phyloP scores from a whole-genome alignment of 805 yeast species.

The Lipomyces chichibuensis region DNA sequence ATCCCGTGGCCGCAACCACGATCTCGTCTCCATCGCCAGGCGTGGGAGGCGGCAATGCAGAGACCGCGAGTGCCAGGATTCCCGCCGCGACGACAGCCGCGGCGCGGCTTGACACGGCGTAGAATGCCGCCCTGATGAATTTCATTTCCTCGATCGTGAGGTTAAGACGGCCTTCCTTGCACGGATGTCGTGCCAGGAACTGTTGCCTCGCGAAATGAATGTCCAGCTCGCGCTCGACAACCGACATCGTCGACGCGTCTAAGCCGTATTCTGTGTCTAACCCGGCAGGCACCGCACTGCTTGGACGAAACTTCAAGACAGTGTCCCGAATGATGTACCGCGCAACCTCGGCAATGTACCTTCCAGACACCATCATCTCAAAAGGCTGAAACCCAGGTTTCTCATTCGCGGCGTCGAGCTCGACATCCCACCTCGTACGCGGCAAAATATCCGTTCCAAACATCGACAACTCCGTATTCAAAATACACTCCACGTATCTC shows the following conservation, averaged over 20 bases:
- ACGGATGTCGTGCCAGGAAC: constrained; percentile 33
- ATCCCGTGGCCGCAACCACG: constrained; percentile 42
- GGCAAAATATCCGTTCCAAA: constrained; percentile 68
- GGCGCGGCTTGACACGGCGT: constrained; percentile 42
- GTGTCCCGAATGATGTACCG: constrained; percentile 73
- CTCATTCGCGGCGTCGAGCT: constrained; percentile 61
- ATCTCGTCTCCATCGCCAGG: constrained; percentile 28
- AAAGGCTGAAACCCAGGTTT: constrained; percentile 84
- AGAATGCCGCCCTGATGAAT: constrained; percentile 37
- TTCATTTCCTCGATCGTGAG: constrained; percentile 36
- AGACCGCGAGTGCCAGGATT: constrained; percentile 31
- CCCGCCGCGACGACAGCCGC: constrained; percentile 43
- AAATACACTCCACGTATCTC: constrained; percentile 55
- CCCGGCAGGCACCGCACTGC: constrained; percentile 33
- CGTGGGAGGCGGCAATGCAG: constrained; percentile 38
- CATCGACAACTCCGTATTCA: constrained; percentile 93
- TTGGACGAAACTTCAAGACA: constrained; percentile 45
- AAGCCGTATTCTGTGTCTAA: constrained; percentile 39
- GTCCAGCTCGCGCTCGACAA: constrained; percentile 38
- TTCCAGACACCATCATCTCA: constrained; percentile 84
- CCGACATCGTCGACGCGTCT: constrained; percentile 38
- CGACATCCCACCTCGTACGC: constrained; percentile 70
- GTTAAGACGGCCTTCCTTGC: constrained; percentile 7
- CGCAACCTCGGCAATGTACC: constrained; percentile 84
- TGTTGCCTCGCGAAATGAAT: constrained; percentile 36